Base-by-base conservation (phyloP, 108 stramenopile species). In the Seminavis robusta region DNA sequence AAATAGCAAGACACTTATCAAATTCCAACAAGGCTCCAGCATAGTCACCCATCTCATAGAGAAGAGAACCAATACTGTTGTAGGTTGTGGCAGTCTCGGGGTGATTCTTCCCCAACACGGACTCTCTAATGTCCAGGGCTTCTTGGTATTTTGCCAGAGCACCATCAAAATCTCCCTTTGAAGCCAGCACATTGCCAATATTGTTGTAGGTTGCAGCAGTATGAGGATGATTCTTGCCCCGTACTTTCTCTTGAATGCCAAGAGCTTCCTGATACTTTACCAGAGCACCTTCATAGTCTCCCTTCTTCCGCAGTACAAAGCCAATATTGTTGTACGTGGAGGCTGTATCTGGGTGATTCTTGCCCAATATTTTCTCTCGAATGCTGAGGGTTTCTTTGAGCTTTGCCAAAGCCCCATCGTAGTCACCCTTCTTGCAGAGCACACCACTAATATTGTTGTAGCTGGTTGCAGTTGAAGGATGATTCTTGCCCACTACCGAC, bases 391-490 rank as follows among this genome's bases (percentile, higher is more conserved):
- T n/a, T n/a, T n/a, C n/a, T n/a, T n/a, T n/a, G n/a, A n/a, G n/a
- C n/a, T n/a, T n/a, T 52, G 52, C 57, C 57, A 59, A 33, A 21
- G 69, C 61, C 39, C 39, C 42, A 43, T 62, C 59, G 33, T 58
- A 71, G 21, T 66, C 65, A 4, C 69, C 70, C 44, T 46, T 56
- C 24, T 64, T 50, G 30, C 41, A 68, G 8, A 56, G 43, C 19
- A 67, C 51, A 13, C 52, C 53, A 29, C 73, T 67, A 33, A 74
- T 63, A 17, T 67, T 43, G 7, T 42, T 63, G 32, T 74, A 61
- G 24, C 67, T 59, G 13, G 59, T 47, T 13, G 73, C 73, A 0
- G 65, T 47, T 9, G 27, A n/a, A 0, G 56, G 31, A 39, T 67
- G 53, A 20, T 59, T 59, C 51, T 74, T 67, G 10, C 73, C 73